Base-by-base conservation (phyloP, 371 early-diverging fungal genomes). In the Synchytrium microbalum region DNA sequence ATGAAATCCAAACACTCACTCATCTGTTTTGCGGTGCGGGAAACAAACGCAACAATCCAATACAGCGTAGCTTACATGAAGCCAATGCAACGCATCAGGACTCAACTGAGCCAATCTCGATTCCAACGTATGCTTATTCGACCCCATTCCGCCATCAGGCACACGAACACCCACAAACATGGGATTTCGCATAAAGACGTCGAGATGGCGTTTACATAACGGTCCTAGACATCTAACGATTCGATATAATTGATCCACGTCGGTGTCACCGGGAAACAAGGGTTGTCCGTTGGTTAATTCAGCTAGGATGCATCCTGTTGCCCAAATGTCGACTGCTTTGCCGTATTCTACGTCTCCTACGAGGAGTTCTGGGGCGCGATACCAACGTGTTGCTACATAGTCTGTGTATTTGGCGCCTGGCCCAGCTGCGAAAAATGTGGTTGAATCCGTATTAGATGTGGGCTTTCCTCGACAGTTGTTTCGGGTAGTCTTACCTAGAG, bases 341-440 rank as follows among this genome's bases (percentile, higher is more conserved):
- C 78, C 77, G 66, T 87, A 89, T 31, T 75, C 75, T 10, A 76
- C 79, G 58, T 78, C 75, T 0, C 86, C 84, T 29, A 87, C 74
- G 2, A 87, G 74, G 25, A 87, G 68, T 67, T 89, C 89, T 0
- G 89, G 89, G 1, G 89, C 73, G 16, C 88, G 77, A 64, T 89
- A 89, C 89, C 89, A 89, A 29, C 88, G 70, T 2, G 89, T 89
- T 32, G 86, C 80, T 10, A 86, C 87, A 64, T 83, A 83, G 65
- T 82, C 83, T 16, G 83, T 81, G 66, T 82, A 82, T 52, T 79
- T 80, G 46, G 82, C 82, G 19, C 82, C 82, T 0, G 82, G 82
- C 26, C 82, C 82, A 19, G 79, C 82, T 77, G 58, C 27, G 8
- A 57, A 0, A 0, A 23, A 30, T 26, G 28, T 23, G 31, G 51